Conservation (phyloP, 129 eudicot genomes). For the Flaveria linearis region DNA sequence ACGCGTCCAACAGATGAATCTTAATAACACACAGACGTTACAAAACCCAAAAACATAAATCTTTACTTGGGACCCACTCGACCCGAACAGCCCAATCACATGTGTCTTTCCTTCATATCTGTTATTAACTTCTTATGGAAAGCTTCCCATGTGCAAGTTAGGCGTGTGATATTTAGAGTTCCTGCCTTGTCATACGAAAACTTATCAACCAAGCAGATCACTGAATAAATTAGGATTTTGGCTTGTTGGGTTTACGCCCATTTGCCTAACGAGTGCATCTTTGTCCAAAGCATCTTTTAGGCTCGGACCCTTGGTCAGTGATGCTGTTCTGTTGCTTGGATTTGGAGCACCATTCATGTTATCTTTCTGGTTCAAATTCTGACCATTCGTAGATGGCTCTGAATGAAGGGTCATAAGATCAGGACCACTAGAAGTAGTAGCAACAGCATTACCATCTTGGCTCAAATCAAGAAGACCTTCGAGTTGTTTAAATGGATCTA, state of each 20-base stretch:
- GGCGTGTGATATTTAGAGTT: constrained; percentile 22
- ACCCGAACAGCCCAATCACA: constrained; percentile 28
- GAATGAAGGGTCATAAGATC: constrained; percentile 69
- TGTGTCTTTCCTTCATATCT: constrained; percentile 8
- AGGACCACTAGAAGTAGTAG: constrained; percentile 42
- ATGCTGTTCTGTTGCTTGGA: constrained; percentile 33
- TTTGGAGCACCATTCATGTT: constrained; percentile 32
- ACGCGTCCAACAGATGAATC: constrained; percentile 11
- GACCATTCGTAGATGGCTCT: constrained; percentile 40
- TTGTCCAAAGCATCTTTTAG: constrained; percentile 71
- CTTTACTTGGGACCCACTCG: constrained; percentile 2
- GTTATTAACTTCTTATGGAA: constrained; percentile 8
- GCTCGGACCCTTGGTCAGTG: constrained; percentile 76
- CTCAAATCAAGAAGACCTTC: constrained; percentile 80
- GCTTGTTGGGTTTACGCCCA: constrained; percentile 86
- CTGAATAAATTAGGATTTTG: constrained; percentile 93
- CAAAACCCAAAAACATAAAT: constrained; percentile 26
- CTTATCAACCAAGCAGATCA: constrained; percentile 74
- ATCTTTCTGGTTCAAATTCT: constrained; percentile 15
- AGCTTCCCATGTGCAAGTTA: constrained; percentile 14
- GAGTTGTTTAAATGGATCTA: constrained; percentile 80
- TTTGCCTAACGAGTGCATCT: constrained; percentile 86
- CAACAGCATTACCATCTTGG: constrained; percentile 41
- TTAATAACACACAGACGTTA: constrained; percentile 29
- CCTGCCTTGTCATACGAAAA: background rate